A percentile compares a stretch with the other conserved stretches of the same genome.
These are phyloP conservation scores for Aspergillus nanangensis DNA, from an alignment of 495 filamentous ascomycete genomes.

Conservation along the genomic window DNA sequence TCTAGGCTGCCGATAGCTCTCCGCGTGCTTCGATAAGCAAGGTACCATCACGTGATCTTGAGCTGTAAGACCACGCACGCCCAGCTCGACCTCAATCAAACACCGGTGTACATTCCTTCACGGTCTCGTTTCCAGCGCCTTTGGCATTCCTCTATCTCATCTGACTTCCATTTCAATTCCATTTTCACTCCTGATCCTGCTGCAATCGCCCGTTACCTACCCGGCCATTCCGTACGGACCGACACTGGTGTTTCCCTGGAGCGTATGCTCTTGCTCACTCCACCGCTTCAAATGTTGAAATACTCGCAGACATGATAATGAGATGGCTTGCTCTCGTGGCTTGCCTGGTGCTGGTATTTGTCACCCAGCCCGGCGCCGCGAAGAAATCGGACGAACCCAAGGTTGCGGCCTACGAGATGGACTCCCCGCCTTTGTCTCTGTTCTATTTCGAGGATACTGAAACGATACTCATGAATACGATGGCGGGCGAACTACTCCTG, in stretches of 20 bases:
- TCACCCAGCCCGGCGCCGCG: slow-evolving; percentile 25
- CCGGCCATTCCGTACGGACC: neutral
- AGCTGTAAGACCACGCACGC: neutral
- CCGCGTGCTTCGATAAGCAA: neutral
- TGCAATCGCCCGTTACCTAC: no score
- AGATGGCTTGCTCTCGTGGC: slow-evolving; percentile 37
- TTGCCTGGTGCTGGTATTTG: slow-evolving; percentile 31
- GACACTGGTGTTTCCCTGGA: no score
- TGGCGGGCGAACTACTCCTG: slow-evolving; percentile 55
- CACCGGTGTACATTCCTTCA: neutral
- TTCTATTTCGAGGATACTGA: slow-evolving; percentile 88
- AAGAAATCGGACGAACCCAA: slow-evolving; percentile 48
- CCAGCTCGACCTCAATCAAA: neutral
- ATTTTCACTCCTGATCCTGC: neutral
- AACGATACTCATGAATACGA: slow-evolving; percentile 60
- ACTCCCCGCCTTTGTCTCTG: slow-evolving; percentile 55
- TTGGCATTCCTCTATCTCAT: no score
- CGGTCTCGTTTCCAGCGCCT: no score
- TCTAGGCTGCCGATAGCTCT: no score
- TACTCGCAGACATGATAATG: slow-evolving; percentile 33
- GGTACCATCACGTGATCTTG: neutral
- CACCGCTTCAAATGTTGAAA: slow-evolving; percentile 28
- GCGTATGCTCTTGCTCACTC: neutral
- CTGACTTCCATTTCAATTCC: neutral
- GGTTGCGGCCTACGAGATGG: slow-evolving; percentile 52